Evolutionary conservation across 2,329 filamentous ascomycete species (phyloP).

Genomic region (Phialemoniopsis sp.): DNA sequence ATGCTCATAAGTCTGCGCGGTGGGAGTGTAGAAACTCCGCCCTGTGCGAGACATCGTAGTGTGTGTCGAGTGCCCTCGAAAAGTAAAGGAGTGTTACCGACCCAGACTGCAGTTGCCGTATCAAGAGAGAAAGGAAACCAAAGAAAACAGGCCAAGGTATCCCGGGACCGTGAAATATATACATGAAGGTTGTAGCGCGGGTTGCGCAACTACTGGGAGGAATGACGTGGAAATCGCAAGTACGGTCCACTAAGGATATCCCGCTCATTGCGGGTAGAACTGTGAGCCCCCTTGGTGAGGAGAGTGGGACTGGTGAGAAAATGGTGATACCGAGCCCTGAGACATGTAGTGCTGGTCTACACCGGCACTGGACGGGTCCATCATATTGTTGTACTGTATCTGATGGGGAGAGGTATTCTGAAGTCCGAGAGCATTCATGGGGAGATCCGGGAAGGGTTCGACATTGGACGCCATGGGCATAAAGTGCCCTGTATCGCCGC

Average conservation of each 20-base stretch:
- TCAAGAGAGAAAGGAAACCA: too few species aligned
- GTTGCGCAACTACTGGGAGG: not conserved
- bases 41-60: too few species aligned
- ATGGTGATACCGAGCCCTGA: conserved; percentile 38
- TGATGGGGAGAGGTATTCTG: conserved; percentile 21
- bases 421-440: conserved; percentile 29
- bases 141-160: too few species aligned
- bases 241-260: not conserved
- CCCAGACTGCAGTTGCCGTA: too few species aligned
- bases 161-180: too few species aligned
- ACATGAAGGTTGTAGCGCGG: too few species aligned
- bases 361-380: conserved; percentile 21
- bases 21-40: too few species aligned
- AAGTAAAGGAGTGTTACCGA: too few species aligned
- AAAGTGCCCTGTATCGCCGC: conserved; percentile 16
- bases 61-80: too few species aligned
- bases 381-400: conserved; percentile 25
- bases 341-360: conserved; percentile 28
- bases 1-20: too few species aligned
- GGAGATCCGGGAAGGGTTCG: conserved; percentile 29
- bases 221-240: not conserved
- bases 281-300: conserved; percentile 24
- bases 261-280: conserved; percentile 24
- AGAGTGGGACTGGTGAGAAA: conserved; percentile 32
- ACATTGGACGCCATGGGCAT: conserved; percentile 22